Percentiles rank a stretch among this genome's conserved stretches.
phyloP scores from a whole-genome alignment of 192 early-diverging fungal genomes.

The Allomyces javanicus region DNA sequence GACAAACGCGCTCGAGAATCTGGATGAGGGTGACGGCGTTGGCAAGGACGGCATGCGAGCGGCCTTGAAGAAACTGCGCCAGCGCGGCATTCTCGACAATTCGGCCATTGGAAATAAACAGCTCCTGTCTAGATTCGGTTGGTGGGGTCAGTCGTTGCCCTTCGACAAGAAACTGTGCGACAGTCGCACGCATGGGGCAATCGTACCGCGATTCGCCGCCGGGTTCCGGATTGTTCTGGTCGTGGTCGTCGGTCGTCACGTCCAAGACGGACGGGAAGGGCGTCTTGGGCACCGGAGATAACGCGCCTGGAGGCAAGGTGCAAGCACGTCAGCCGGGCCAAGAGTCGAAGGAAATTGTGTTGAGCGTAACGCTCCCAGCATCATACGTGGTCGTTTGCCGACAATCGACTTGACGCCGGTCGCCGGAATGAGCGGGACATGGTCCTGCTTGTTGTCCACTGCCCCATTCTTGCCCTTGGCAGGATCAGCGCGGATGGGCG shows the following conservation, averaged over 20 bases:
- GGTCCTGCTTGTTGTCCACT: not conserved
- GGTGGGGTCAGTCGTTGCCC: too few relatives aligned
- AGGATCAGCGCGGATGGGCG: not conserved
- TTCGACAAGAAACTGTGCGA: not conserved
- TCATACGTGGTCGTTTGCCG: not conserved
- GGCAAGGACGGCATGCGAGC: not conserved
- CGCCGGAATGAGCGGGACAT: not conserved
- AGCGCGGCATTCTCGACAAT: not conserved
- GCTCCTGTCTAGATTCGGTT: too few relatives aligned
- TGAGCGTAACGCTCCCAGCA: too few relatives aligned
- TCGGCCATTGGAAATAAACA: not conserved
- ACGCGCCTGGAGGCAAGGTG: too few relatives aligned
- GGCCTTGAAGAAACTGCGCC: not conserved
- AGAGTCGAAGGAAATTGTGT: too few relatives aligned
- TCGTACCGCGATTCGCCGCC: not conserved
- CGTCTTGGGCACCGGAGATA: not conserved
- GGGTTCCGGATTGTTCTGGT: not conserved
- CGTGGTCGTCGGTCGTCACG: not conserved
- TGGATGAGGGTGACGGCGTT: not conserved
- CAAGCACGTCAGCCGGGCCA: too few relatives aligned
- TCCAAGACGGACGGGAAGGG: not conserved
- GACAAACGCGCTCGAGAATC: not conserved
- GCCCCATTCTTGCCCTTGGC: not conserved
- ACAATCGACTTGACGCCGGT: not conserved
- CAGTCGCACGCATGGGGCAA: not conserved